A percentile compares a stretch with the other conserved stretches of the same genome.
Evolutionary conservation across 2,329 filamentous ascomycete genomes (phyloP).

Genomic region (Beauveria varroae): DNA sequence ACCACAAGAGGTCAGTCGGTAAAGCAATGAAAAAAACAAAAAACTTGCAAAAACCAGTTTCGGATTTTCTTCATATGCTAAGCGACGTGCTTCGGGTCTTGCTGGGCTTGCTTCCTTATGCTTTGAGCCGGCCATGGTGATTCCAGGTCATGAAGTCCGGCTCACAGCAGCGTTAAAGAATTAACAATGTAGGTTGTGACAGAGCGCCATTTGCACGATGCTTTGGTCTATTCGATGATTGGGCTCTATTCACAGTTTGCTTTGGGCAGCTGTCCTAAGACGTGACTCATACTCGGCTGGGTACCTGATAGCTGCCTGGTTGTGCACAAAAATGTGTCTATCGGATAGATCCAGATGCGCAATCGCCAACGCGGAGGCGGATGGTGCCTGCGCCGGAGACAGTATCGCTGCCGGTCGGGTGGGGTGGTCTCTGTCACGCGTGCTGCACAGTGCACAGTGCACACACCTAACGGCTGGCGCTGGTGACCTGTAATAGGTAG

Average conservation of each 20-base stretch:
- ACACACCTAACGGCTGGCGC: background rate
- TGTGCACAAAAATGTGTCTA: background rate
- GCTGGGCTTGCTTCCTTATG: conserved; percentile 1
- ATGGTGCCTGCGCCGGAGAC: background rate
- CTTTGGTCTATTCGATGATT: background rate
- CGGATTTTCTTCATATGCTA: background rate
- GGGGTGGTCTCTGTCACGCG: background rate
- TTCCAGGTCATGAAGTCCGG: background rate
- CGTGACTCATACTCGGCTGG: background rate
- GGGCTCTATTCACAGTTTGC: background rate
- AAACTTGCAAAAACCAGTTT: conserved; percentile 11
- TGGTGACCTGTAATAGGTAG: background rate
- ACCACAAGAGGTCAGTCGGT: conserved; percentile 33
- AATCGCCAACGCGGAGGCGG: background rate
- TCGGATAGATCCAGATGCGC: background rate
- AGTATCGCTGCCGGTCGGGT: background rate
- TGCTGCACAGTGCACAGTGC: no score
- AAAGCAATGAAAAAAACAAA: conserved; percentile 31
- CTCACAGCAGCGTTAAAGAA: background rate
- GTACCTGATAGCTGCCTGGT: background rate
- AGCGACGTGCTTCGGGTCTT: background rate
- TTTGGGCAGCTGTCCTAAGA: background rate
- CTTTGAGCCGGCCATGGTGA: background rate
- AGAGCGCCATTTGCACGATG: background rate
- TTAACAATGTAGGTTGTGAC: background rate